Base-by-base conservation (phyloP, 805 yeast genomes). In the Pichia pseudocactophila region DNA sequence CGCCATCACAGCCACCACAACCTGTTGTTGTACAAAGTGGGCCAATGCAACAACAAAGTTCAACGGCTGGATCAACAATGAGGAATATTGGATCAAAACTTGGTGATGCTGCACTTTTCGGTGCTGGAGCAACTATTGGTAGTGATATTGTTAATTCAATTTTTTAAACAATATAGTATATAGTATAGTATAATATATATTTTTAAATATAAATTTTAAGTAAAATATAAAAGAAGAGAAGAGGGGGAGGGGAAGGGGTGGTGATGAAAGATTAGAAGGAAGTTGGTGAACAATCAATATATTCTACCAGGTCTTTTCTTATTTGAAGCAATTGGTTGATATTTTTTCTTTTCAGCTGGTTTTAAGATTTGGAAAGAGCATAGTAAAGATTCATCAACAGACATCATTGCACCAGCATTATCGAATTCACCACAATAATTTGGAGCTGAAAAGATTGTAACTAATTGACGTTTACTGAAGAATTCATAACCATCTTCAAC, bases 371-470 rank as follows among this genome's bases (percentile, higher is more conserved):
- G 92, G 79, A 90, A 90, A 15, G 97, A 89, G 71, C 98, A 90
- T 57, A 90, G 73, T 58, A 90, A 75, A 64, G 90, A 81, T 68
- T 92, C 97, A 65, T 92, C 97, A 44, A 90, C 97, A 58, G 94
- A 80, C 98, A 90, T 90, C 97, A 92, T 92, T 34, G 98, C 98
- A 59, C 97, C 98, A 2, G 97, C 97, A 60, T 90, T 90, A 66
- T 90, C 98, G 62, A 90, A 90, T 66, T 92, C 97, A 57, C 98
- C 98, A 74, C 97, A 92, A 64, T 89, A 89, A 67, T 92, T 92
- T 55, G 98, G 98, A 44, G 98, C 98, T 42, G 92, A 80, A 63
- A 90, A 90, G 53, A 90, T 72, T 27, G 98, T 90, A 39, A 90
- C 97, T 60, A 90, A 75, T 66, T 90, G 97, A 61, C 97, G 82